Base-by-base conservation (phyloP, 1,139 yeast species). In the Hansenula sp. region DNA sequence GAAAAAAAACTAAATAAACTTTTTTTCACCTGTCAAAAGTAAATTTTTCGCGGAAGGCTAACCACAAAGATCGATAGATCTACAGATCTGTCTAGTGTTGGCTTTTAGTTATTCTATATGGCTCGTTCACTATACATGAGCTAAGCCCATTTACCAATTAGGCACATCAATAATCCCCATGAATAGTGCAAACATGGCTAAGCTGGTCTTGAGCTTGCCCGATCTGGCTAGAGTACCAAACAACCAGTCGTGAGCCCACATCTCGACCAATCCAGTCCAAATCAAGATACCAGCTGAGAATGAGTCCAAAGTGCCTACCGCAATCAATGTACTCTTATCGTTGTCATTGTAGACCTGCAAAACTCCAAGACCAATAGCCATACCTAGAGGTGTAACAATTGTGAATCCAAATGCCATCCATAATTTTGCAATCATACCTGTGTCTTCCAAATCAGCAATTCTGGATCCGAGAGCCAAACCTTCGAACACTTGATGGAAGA, bases 121-220 rank as follows among this genome's bases (percentile, higher is more conserved):
- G n/a, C n/a, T n/a, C n/a, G n/a, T n/a, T n/a, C n/a, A n/a, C n/a
- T n/a, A n/a, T n/a, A n/a, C n/a, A n/a, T n/a, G n/a, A n/a, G 3
- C n/a, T 18, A 38, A 16, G 41, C 41, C 41, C 41, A 38, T 38
- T 38, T 38, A 38, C 41, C 41, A 16, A 38, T 17, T 2, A 38
- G 13, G 7, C 36, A 38, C 41, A 38, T 38, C 35, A 38, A 17
- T 10, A 38, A 38, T 38, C 25, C 41, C 74, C 2, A 58, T 55
- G 4, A 38, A 4, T 19, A 38, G 27, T 5, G 36, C 8, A 3
- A 33, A 13, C 32, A 38, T 12, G 5, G 36, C 41, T 13, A 33
- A 12, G 2, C 27, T 5, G 2, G 41, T 38, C 19, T 33, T 32
- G 2, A 17, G 1, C 5, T 10, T 12, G n/a, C 36, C 17, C 5